A percentile compares a stretch with the other conserved stretches of the same genome.
Evolutionary conservation across 1,284 basidiomycete genomes (phyloP).

Genomic region (Caloboletus inedulis): DNA sequence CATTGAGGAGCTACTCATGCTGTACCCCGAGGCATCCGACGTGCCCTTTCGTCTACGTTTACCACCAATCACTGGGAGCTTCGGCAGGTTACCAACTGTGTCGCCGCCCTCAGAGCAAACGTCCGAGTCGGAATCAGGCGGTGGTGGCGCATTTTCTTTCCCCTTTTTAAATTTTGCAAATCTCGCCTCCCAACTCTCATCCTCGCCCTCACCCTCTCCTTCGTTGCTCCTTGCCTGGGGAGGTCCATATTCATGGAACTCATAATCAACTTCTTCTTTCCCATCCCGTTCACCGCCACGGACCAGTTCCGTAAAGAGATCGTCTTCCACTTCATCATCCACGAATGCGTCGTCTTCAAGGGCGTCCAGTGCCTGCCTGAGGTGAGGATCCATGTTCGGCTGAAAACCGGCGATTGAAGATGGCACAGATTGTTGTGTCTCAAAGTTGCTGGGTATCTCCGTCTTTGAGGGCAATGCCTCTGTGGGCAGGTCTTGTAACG

Average conservation of each 20-base stretch:
- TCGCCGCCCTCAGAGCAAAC: slow-evolving; percentile 73
- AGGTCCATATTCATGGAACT: slow-evolving; percentile 66
- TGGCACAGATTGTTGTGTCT: slow-evolving; percentile 73
- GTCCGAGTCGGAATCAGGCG: slow-evolving; percentile 48
- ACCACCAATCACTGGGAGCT: slow-evolving; percentile 72
- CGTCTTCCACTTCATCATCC: slow-evolving; percentile 67
- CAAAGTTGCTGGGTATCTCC: slow-evolving; percentile 75
- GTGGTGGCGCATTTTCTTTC: slow-evolving; percentile 37
- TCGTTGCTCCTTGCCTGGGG: slow-evolving; percentile 21
- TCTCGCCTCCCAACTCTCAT: slow-evolving; percentile 65
- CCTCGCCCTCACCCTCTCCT: slow-evolving; percentile 30
- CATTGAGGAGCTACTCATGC: slow-evolving; percentile 97
- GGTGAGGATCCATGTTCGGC: slow-evolving; percentile 95
- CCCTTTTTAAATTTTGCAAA: slow-evolving; percentile 76
- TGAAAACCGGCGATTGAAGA: slow-evolving; percentile 86
- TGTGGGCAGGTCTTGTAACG: slow-evolving; percentile 57
- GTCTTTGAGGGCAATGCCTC: slow-evolving; percentile 69
- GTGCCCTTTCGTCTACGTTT: slow-evolving; percentile 73
- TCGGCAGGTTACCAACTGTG: slow-evolving; percentile 71
- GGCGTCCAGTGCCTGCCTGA: slow-evolving; percentile 91
- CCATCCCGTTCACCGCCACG: slow-evolving; percentile 64
- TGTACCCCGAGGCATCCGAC: slow-evolving; percentile 87
- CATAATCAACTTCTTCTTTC: slow-evolving; percentile 58
- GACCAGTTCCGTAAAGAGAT: slow-evolving; percentile 74
- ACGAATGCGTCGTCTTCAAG: slow-evolving; percentile 96